phyloP scores from a whole-genome alignment of 2,329 filamentous ascomycete species.

The Diaporthe sp. region DNA sequence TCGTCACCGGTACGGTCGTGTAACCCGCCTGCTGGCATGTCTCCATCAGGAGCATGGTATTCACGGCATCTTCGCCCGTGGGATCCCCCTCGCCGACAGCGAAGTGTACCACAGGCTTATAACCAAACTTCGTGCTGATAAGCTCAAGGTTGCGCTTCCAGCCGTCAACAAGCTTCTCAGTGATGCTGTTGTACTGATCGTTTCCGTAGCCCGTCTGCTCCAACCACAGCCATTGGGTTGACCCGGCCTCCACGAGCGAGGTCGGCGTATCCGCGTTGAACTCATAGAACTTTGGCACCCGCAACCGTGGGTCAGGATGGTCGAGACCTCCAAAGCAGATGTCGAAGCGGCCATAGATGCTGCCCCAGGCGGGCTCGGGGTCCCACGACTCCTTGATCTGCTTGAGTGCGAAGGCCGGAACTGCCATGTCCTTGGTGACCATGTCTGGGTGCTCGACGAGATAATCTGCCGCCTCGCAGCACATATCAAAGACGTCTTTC shows the following conservation, averaged over 20 bases:
- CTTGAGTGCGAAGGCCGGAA: conserved; percentile 30
- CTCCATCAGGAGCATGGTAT: conserved; percentile 2
- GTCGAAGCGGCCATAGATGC: conserved; percentile 40
- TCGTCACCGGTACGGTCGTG: not conserved
- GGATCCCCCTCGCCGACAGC: not conserved
- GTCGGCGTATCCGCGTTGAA: conserved; percentile 41
- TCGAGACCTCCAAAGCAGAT: conserved; percentile 39
- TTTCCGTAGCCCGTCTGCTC: conserved; percentile 38
- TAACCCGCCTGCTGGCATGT: conserved; percentile 5
- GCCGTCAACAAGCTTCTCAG: conserved; percentile 24
- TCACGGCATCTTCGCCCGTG: not conserved
- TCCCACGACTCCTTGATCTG: conserved; percentile 37
- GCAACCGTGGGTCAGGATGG: conserved; percentile 28
- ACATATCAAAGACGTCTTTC: conserved; percentile 40
- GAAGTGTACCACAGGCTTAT: not conserved
- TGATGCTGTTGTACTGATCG: conserved; percentile 36
- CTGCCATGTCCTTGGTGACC: conserved; percentile 34
- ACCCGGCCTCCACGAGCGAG: conserved; percentile 32
- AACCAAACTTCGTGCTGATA: not conserved
- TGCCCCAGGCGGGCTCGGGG: conserved; percentile 38
- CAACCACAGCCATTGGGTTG: conserved; percentile 37
- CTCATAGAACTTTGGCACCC: conserved; percentile 37
- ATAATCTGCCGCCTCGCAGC: conserved; percentile 40
- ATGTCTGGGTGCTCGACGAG: conserved; percentile 36
- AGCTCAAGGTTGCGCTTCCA: conserved; percentile 38